These are phyloP conservation scores for Solanum etuberosum DNA, from an alignment of 257 asterid species.

Conservation along the genomic window DNA sequence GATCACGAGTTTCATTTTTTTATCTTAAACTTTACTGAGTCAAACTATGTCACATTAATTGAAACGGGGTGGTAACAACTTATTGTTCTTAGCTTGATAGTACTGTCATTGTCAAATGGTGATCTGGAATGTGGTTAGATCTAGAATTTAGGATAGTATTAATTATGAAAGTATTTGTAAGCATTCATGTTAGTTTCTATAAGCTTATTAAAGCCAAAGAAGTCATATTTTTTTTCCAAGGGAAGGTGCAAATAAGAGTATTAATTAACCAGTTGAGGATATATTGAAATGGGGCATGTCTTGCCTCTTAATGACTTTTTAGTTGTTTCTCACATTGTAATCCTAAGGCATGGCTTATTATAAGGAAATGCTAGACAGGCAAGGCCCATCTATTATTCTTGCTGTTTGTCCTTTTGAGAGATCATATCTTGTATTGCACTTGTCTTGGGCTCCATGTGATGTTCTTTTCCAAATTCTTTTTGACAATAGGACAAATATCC, in stretches of 20 bases:
- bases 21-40: background rate
- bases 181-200: background rate
- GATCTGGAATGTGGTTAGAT: background rate
- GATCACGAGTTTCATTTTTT: background rate
- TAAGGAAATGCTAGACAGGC: slow-evolving; percentile 14
- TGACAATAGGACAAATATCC: slow-evolving; percentile 11
- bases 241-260: slow-evolving; percentile 11
- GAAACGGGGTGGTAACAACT: background rate
- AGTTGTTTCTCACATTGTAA: slow-evolving; percentile 13
- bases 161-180: background rate
- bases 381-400: slow-evolving; percentile 18
- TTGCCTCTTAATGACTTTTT: slow-evolving; percentile 9
- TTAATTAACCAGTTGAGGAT: slow-evolving; percentile 7
- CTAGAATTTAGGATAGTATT: background rate
- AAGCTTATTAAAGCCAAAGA: background rate
- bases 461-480: background rate
- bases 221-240: background rate
- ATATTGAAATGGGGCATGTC: slow-evolving; percentile 11
- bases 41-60: background rate
- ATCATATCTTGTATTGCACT: slow-evolving; percentile 17
- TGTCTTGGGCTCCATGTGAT: slow-evolving; percentile 35
- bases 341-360: background rate
- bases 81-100: background rate
- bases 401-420: slow-evolving; percentile 20
- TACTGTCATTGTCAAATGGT: background rate